Conservation (phyloP, 176 grass and related monocot species). For the Otatea glauca region DNA sequence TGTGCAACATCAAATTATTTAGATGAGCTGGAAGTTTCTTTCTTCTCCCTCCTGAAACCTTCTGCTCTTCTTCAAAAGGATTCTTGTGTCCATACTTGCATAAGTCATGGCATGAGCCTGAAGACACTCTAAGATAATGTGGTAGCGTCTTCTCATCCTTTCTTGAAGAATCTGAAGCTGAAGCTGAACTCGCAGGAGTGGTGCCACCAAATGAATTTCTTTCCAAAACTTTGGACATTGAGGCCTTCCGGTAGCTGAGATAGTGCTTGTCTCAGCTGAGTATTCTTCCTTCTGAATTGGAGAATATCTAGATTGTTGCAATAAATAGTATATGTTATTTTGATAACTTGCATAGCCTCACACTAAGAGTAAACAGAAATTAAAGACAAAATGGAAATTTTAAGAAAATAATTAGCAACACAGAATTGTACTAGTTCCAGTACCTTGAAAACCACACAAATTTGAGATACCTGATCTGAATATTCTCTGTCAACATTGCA, state of each 20-base stretch:
- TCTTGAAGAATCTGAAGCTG: slow-evolving; percentile 47
- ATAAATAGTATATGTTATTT: slow-evolving; percentile 22
- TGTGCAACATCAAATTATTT: slow-evolving; percentile 49
- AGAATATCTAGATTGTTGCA: slow-evolving; percentile 34
- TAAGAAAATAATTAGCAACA: slow-evolving; percentile 4
- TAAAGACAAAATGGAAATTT: not conserved
- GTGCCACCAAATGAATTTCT: slow-evolving; percentile 49
- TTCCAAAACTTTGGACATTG: slow-evolving; percentile 54
- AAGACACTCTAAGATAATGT: slow-evolving; percentile 71
- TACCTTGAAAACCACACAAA: not conserved
- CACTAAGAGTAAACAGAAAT: slow-evolving; percentile 23
- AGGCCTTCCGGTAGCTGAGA: slow-evolving; percentile 21
- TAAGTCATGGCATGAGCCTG: slow-evolving; percentile 90
- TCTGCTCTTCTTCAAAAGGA: slow-evolving; percentile 47
- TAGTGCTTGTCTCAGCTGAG: not conserved
- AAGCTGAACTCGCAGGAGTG: slow-evolving; percentile 41
- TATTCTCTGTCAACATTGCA: slow-evolving; percentile 5
- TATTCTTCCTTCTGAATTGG: slow-evolving; percentile 24
- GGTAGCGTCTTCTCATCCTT: slow-evolving; percentile 53
- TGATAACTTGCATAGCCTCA: slow-evolving; percentile 12
- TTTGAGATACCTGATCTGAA: slow-evolving; percentile 10
- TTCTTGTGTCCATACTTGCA: slow-evolving; percentile 81
- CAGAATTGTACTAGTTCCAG: not conserved
- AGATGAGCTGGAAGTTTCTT: slow-evolving; percentile 54
- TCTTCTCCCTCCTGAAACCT: slow-evolving; percentile 46